Base-by-base conservation (phyloP, 371 early-diverging fungal genomes). In the Smittium mucronatum region DNA sequence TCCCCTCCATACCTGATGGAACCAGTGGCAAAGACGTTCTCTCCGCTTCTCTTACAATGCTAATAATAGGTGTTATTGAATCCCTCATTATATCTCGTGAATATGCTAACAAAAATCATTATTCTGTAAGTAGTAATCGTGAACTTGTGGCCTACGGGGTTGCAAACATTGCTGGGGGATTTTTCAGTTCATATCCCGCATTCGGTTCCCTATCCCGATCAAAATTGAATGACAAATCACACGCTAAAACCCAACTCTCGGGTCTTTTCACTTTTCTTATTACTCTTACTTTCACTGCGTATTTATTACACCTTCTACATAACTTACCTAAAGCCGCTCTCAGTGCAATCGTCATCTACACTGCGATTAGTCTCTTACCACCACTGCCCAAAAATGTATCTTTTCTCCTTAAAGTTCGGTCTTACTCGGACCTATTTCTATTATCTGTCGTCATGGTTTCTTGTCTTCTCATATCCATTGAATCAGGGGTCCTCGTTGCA, bases 1-100 rank as follows among this genome's bases (percentile, higher is more conserved):
- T 88, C 31, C 87, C 88, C 1, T 60, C 76, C 2, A 72, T 87
- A 2, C 86, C 88, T 16, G 73, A 78, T 1, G 72, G 81, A 32
- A 78, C 82, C 5, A 83, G 86, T 65, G 71, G 92, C 77, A 84
- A 87, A 74, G 88, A 85, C 70, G 80, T 87, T 63, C 60, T 87
- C 67, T 80, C 84, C 47, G 78, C 86, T 33, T 79, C 93, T 1
- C 87, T 92, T 33, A 81, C 93, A 69, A 93, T 94, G 70, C 83
- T 94, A 26, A 84, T 93, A 72, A 91, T 95, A 74, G 98, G 97
- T 0, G 94, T 95, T 76, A 94, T 97, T n/a, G 95, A 96, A 78
- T 88, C 91, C 5, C 88, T 95, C 68, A 93, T 89, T 25, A 89
- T 92, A 34, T 88, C 92, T 21, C 93, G 95, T 74, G 91, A 90